Base-by-base conservation (phyloP, 768 basidiomycete genomes). In the Collybia sordida region DNA sequence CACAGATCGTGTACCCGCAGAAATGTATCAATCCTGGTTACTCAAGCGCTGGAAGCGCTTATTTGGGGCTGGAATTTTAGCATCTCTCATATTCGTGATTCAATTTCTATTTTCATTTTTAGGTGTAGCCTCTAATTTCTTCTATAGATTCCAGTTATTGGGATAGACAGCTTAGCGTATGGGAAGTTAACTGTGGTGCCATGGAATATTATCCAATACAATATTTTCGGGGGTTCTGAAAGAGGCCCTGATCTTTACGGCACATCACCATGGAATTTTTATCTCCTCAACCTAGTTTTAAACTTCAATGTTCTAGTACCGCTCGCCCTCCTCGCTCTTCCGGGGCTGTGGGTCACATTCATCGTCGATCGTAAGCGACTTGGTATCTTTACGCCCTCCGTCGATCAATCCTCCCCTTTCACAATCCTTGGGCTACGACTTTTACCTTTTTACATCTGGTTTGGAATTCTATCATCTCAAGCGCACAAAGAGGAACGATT, bases 401-500 rank as follows among this genome's bases (percentile, higher is more conserved):
- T 71, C 2, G 78, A 84, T 49, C 78, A 80, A 71, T 92, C 82
- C 61, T 92, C 90, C 15, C 93, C 93, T 0, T 93, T 87, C 60
- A 86, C 80, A 1, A 65, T 92, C 39, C 71, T 98, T 40, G 79
- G 78, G 3, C 65, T 96, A 47, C 80, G 94, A 31, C 74, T 98
- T n/a, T 66, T 79, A n/a, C 93, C 93, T 0, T 74, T 96, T 53
- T 98, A 98, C 69, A 56, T 98, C n/a, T 98, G 97, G 96, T 59
- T 86, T 40, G 79, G 68, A 1, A 86, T 97, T 53, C 71, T 99
- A 56, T 84, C 83, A 3, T 57, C 75, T 2, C 96, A 98, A 69
- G 72, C 88, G 1, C 97, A 99, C 70, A 99, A 99, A 70, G 97
- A 99, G 68, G 97, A 99, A 64, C 79, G 97, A n/a, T 99, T 99